A percentile compares a stretch with the other conserved stretches of the same genome.
Evolutionary conservation across 768 basidiomycete species (phyloP).

Genomic region (Naematelia encephala): DNA sequence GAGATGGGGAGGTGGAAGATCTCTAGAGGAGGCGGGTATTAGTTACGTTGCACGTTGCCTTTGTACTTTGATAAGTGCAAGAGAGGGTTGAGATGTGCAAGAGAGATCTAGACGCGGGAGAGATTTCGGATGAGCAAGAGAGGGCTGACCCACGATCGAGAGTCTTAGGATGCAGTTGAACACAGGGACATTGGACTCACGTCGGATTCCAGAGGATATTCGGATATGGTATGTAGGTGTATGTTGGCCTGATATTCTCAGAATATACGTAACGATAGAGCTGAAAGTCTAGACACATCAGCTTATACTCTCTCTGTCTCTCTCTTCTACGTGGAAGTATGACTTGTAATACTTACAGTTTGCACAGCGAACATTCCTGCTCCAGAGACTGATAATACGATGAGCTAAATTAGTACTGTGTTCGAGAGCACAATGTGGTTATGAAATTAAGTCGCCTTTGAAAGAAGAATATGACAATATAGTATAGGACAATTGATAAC

Average conservation of each 20-base stretch:
- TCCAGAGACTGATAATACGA: constrained; percentile 21
- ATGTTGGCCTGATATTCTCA: constrained; percentile 19
- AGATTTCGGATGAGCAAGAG: too few relatives aligned
- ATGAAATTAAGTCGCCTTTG: too few relatives aligned
- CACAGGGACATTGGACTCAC: too few relatives aligned
- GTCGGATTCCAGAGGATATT: constrained; percentile 34
- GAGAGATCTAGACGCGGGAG: too few relatives aligned
- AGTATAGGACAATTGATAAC: constrained; percentile 1
- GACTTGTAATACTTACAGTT: constrained; percentile 50
- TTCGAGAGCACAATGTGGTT: too few relatives aligned
- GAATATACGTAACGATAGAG: constrained; percentile 18
- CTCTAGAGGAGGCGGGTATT: constrained; percentile 34
- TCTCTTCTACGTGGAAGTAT: constrained; percentile 7
- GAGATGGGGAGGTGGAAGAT: constrained; percentile 53
- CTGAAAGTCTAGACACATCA: constrained; percentile 20
- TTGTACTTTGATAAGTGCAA: neutral
- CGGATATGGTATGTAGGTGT: constrained; percentile 38
- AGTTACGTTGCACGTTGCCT: constrained; percentile 49
- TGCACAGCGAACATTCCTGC: constrained; percentile 36
- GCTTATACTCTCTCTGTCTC: neutral
- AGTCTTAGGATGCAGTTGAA: too few relatives aligned
- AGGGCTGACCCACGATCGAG: too few relatives aligned
- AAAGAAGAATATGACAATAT: too few relatives aligned
- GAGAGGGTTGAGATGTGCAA: too few relatives aligned
- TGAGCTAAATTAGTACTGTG: too few relatives aligned